A percentile compares a stretch with the other conserved stretches of the same genome.
Evolutionary conservation across 2,329 filamentous ascomycete species (phyloP).

Genomic region (Colletotrichum tanaceti): DNA sequence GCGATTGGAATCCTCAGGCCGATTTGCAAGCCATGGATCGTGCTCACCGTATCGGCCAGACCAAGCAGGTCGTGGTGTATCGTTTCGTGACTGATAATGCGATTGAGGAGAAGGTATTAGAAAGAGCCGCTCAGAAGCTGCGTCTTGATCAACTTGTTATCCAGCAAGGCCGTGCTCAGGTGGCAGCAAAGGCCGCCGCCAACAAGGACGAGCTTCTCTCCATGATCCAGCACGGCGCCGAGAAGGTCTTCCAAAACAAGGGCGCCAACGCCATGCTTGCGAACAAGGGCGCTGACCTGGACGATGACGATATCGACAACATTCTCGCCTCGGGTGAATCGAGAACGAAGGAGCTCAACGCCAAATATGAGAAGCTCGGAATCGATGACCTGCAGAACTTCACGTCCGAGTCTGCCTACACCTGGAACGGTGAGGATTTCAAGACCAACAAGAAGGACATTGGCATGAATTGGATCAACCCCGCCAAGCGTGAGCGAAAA

Average conservation of each 20-base stretch:
- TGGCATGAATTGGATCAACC: conserved; percentile 96
- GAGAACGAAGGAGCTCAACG: conserved; percentile 88
- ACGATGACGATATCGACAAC: conserved; percentile 89
- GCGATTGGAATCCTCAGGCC: conserved; percentile 98
- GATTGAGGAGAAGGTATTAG: conserved; percentile 97
- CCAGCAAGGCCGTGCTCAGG: conserved; percentile 94
- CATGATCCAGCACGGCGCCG: conserved; percentile 99
- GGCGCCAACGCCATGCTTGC: conserved; percentile 71
- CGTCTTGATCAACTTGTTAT: conserved; percentile 97
- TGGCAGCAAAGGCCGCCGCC: conserved; percentile 87
- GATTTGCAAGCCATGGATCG: conserved; percentile 99
- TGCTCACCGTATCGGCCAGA: conserved; percentile 97
- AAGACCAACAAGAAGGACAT: conserved; percentile 92
- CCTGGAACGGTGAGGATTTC: conserved; percentile 99
- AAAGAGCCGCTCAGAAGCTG: conserved; percentile 95
- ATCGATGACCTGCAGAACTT: conserved; percentile 98
- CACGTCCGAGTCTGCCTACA: conserved; percentile 95
- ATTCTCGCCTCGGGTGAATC: conserved; percentile 89
- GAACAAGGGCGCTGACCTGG: conserved; percentile 71
- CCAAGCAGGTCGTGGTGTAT: conserved; percentile 97
- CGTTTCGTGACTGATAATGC: conserved; percentile 97
- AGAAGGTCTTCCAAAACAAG: conserved; percentile 86
- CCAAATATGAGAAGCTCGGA: conserved; percentile 95
- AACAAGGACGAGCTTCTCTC: conserved; percentile 96
- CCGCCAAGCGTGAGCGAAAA: conserved; percentile 96